Evolutionary conservation across 176 grass and related monocot species (phyloP).

Genomic region (Hordeum vulgare): MorexV3_pseudomolecules_assembly NC_058519.1:46176737-46177236

Average conservation of each 20-base stretch:
- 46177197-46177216: too few species aligned
- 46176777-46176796: constrained; percentile 37
- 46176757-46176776: constrained; percentile 45
- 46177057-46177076: too few species aligned
- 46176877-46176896: not conserved
- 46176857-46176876: not conserved
- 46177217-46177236: too few species aligned
- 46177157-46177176: too few species aligned
- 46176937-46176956: constrained; percentile 10
- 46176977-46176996: not conserved
- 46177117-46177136: too few species aligned
- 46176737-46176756: not conserved
- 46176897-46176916: not conserved
- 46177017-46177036: not conserved
- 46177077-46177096: too few species aligned
- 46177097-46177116: too few species aligned
- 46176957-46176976: constrained; percentile 10
- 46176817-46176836: not conserved
- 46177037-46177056: too few species aligned
- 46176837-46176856: not conserved
- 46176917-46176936: not conserved
- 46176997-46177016: not conserved
- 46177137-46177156: too few species aligned
- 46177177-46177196: too few species aligned
- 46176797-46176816: not conserved